A percentile compares a stretch with the other conserved stretches of the same genome.
phyloP scores from a whole-genome alignment of 202 grass and related monocot species.

The Musa balbisiana region DNA sequence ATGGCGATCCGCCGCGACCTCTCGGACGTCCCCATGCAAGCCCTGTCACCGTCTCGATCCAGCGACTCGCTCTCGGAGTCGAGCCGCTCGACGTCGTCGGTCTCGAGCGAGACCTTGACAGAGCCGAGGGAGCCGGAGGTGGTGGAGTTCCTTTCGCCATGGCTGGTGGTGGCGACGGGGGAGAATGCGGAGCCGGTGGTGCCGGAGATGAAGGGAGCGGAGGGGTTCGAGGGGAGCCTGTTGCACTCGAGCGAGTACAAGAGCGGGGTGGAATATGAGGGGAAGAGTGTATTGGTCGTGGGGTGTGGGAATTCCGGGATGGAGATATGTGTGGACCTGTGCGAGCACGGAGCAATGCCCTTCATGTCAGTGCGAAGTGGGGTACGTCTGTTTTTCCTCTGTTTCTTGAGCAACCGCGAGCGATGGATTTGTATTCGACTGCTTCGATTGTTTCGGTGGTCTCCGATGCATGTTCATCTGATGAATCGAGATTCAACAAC shows the following conservation, averaged over 20 bases:
- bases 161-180: constrained; percentile 87
- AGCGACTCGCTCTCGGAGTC: constrained; percentile 14
- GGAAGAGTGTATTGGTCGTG: constrained; percentile 66
- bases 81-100: neutral
- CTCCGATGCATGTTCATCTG: no score
- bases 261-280: constrained; percentile 60
- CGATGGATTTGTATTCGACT: neutral
- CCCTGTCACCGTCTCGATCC: neutral
- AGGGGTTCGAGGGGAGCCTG: constrained; percentile 53
- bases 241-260: constrained; percentile 79
- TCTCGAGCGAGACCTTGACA: neutral
- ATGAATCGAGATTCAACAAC: no score
- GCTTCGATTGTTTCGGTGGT: no score
- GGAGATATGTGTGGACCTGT: constrained; percentile 92
- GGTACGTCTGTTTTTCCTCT: constrained; percentile 21
- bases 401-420: no score
- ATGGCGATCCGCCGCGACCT: constrained; percentile 10
- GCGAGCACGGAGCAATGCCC: constrained; percentile 66
- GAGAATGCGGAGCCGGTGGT: constrained; percentile 83
- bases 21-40: neutral
- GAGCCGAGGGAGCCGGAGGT: neutral
- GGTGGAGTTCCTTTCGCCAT: constrained; percentile 54
- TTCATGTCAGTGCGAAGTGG: constrained; percentile 91
- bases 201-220: constrained; percentile 60
- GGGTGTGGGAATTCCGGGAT: constrained; percentile 96